Conservation (phyloP, 305 asterid genomes). For the Fraxinus greggii region DNA sequence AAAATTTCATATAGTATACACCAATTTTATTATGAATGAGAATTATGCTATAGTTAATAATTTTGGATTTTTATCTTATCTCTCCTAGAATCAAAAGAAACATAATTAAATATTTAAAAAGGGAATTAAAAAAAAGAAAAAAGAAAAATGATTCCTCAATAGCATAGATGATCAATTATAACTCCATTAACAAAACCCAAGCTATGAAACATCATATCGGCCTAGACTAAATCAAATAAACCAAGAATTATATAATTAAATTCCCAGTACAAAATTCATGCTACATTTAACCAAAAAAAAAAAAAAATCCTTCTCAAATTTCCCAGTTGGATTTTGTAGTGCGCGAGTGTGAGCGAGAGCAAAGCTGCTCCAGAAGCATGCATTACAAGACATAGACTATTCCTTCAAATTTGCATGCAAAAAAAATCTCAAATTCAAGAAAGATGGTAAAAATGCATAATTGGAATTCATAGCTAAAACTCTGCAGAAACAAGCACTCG, state of each 20-base stretch:
- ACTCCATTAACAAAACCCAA: not conserved
- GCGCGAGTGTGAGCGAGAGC: not conserved
- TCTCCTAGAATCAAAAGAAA: not conserved
- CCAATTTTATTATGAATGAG: not conserved
- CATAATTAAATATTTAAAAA: not conserved
- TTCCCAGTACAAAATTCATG: not conserved
- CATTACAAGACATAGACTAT: not conserved
- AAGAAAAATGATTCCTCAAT: not conserved
- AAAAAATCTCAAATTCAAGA: slow-evolving; percentile 9
- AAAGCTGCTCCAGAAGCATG: slow-evolving; percentile 4
- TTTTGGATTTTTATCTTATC: not conserved
- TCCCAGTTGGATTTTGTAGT: not conserved
- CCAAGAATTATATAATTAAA: not conserved
- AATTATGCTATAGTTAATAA: not conserved
- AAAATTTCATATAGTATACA: not conserved
- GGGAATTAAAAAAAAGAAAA: not conserved
- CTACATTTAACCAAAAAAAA: not conserved
- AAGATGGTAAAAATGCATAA: slow-evolving; percentile 12
- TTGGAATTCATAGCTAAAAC: slow-evolving; percentile 9
- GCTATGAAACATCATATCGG: not conserved
- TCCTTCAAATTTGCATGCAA: slow-evolving; percentile 8
- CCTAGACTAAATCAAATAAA: not conserved
- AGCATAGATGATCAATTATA: not conserved
- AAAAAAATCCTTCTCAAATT: not conserved
- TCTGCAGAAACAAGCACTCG: not conserved